phyloP scores from a whole-genome alignment of 805 yeast genomes.

The Wickerhamiella sorbophila region DNA sequence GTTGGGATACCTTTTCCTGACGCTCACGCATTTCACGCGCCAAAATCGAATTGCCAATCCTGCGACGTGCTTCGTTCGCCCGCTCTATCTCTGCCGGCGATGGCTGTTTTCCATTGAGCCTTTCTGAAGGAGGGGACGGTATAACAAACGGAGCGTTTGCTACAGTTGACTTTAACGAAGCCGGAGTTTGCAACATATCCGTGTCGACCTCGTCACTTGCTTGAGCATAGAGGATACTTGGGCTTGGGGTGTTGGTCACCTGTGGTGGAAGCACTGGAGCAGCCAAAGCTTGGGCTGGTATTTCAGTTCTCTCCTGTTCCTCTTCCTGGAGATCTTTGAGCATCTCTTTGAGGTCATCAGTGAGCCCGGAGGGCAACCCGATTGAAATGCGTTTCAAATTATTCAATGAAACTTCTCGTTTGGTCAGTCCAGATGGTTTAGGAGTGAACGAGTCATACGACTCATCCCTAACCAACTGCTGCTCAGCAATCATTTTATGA shows the following conservation, averaged over 20 bases:
- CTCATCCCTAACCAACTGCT: not conserved
- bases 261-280: not conserved
- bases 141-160: not conserved
- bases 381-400: conserved; percentile 1
- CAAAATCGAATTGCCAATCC: not conserved
- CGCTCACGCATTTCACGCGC: not conserved
- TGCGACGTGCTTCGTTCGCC: not conserved
- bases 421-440: not conserved
- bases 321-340: conserved; percentile 7
- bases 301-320: conserved; percentile 1
- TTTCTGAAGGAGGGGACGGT: not conserved
- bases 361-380: conserved; percentile 9
- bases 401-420: not conserved
- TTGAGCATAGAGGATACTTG: not conserved
- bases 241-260: conserved; percentile 5
- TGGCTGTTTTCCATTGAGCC: not conserved
- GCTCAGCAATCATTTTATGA: not conserved
- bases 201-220: not conserved
- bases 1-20: not conserved
- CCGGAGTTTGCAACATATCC: not conserved
- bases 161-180: not conserved
- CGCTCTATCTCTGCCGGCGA: not conserved
- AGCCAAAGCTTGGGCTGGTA: not conserved
- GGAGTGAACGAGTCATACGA: not conserved
- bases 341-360: conserved; percentile 13